These are phyloP conservation scores for Actinidia arguta DNA, from an alignment of 179 eudicot genomes.

Conservation along the genomic window DNA sequence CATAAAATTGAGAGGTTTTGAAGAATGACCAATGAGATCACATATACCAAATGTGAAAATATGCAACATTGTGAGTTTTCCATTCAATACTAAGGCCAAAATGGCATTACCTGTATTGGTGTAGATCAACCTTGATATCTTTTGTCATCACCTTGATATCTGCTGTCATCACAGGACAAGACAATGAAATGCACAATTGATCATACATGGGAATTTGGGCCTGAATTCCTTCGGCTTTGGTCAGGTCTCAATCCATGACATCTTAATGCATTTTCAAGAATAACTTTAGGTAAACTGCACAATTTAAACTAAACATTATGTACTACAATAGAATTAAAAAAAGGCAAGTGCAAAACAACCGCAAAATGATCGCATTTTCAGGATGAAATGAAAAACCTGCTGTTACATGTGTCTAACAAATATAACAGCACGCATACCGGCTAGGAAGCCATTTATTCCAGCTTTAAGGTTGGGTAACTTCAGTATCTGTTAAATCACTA, in stretches of 20 bases:
- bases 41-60: no score
- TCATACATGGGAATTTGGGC: not conserved
- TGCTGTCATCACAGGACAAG: slow-evolving; percentile 21
- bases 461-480: no score
- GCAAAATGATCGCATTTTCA: not conserved
- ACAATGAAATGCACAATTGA: not conserved
- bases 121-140: slow-evolving; percentile 42
- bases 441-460: no score
- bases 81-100: slow-evolving; percentile 38
- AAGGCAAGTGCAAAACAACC: no score
- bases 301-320: not conserved
- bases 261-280: not conserved
- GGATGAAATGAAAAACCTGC: not conserved
- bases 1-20: no score
- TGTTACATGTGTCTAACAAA: not conserved
- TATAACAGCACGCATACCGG: no score
- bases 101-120: slow-evolving; percentile 38
- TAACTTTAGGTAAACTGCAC: not conserved
- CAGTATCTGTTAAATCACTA: no score
- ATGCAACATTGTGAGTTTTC: not conserved
- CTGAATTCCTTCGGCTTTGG: not conserved
- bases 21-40: no score
- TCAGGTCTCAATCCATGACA: not conserved
- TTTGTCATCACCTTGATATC: slow-evolving; percentile 35
- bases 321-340: not conserved